A percentile compares a stretch with the other conserved stretches of the same genome.
Evolutionary conservation across 163 green algal species (phyloP).

Genomic region (Scenedesmus sp.): DNA sequence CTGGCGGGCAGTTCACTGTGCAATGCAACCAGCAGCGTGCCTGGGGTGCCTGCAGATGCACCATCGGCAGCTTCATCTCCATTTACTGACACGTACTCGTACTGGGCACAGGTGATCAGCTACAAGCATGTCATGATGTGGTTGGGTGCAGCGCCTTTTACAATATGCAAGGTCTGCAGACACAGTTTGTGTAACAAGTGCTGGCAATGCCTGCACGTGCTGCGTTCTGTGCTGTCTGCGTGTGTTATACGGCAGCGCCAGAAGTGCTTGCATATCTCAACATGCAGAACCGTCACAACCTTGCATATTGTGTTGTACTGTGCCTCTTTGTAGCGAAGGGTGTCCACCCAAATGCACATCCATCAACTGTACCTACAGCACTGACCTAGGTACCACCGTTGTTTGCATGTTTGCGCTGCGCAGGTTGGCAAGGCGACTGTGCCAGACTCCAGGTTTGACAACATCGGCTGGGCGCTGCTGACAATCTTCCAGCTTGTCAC

Average conservation of each 20-base stretch:
- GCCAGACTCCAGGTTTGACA: slow-evolving; percentile 71
- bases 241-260: too few relatives aligned
- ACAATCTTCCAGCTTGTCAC: slow-evolving; percentile 76
- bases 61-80: background rate
- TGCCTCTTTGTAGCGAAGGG: too few relatives aligned
- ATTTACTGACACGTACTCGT: background rate
- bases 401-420: background rate
- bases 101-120: background rate
- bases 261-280: too few relatives aligned
- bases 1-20: background rate
- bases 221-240: too few relatives aligned
- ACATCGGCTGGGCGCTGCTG: slow-evolving; percentile 67
- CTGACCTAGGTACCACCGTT: background rate
- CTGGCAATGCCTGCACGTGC: too few relatives aligned
- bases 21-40: background rate
- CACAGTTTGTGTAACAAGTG: too few relatives aligned
- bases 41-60: background rate
- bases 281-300: background rate
- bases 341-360: too few relatives aligned
- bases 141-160: background rate
- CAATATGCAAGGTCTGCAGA: background rate
- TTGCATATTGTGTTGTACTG: too few relatives aligned
- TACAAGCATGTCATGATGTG: background rate
- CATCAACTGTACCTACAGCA: too few relatives aligned
- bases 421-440: slow-evolving; percentile 62